Base-by-base conservation (phyloP, 441 rosid genomes). In the Bruguiera hainesii region DNA sequence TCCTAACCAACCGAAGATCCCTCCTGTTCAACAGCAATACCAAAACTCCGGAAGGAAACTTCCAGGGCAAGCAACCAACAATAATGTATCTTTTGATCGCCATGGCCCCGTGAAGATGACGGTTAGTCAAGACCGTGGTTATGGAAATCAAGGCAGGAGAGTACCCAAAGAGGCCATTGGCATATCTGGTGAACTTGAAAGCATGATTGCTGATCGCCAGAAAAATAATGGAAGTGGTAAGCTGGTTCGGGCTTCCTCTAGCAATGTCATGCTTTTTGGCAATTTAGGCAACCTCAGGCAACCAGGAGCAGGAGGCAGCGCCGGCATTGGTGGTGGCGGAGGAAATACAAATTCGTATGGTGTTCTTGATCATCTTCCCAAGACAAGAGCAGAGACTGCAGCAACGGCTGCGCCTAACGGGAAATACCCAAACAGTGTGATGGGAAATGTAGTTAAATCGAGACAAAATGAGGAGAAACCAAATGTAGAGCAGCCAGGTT, bases 151-250 rank as follows among this genome's bases (percentile, higher is more conserved):
- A 28, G 80, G 80, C 2, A 83, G 80, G 67, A 83, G 79, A 61
- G 78, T 82, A 15, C 93, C 93, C 0, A 82, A 75, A 49, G 93
- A 81, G 64, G 80, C 86, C 13, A 29, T 79, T 9, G 86, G 89
- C 55, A 74, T 94, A 39, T 94, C 98, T 0, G 98, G 97, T 0
- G 98, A 94, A 89, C 92, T 94, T 0, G 97, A 94, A 50, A 89
- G 68, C 66, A 85, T 91, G 89, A 85, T 91, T 30, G 46, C 70
- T 0, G 96, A 93, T 71, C 91, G 86, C 65, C 92, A 89, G 58
- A 89, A 84, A 73, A 52, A 78, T 6, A 82, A 65, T 56, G 92
- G 90, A 66, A 63, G 73, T 60, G 74, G 75, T 39, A 76, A 68
- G 0, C 77, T 94, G 29, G 93, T 94, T 35, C 85, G 97, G 15